phyloP scores from a whole-genome alignment of 768 basidiomycete species.

The Cantharellus cinnabarinus region DNA sequence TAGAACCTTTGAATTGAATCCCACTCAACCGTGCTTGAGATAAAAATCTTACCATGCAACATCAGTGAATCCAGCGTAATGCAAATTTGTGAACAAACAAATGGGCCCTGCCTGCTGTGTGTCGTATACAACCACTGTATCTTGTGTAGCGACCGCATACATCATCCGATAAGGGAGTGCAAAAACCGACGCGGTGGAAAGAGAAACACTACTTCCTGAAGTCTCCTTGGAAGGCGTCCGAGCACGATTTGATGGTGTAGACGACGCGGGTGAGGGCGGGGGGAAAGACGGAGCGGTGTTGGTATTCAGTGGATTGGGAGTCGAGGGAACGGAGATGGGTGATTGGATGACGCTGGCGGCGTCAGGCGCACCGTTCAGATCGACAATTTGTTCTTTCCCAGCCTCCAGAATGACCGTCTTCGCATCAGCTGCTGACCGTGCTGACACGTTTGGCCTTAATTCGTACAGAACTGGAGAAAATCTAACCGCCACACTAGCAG shows the following conservation, averaged over 20 bases:
- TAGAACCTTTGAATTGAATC: neutral
- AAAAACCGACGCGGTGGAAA: slow-evolving; percentile 33
- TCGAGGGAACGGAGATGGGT: slow-evolving; percentile 15
- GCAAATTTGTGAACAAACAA: slow-evolving; percentile 78
- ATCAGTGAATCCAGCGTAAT: slow-evolving; percentile 97
- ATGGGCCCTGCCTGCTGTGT: slow-evolving; percentile 89
- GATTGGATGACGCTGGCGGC: slow-evolving; percentile 12
- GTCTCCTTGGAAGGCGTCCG: slow-evolving; percentile 1
- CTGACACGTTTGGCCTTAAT: slow-evolving; percentile 40
- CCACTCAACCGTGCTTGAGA: neutral
- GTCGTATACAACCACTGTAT: slow-evolving; percentile 85
- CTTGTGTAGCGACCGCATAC: slow-evolving; percentile 91
- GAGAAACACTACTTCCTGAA: neutral
- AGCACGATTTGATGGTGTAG: neutral
- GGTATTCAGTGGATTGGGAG: slow-evolving; percentile 9
- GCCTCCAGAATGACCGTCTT: slow-evolving; percentile 46
- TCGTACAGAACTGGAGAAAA: slow-evolving; percentile 92
- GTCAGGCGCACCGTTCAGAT: slow-evolving; percentile 32
- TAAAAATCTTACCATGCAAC: slow-evolving; percentile 58
- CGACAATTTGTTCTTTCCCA: slow-evolving; percentile 37
- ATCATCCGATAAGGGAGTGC: slow-evolving; percentile 84
- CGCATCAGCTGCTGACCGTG: slow-evolving; percentile 18
- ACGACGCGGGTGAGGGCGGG: slow-evolving; percentile 3
- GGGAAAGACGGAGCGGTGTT: neutral
- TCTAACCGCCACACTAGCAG: slow-evolving; percentile 79